Evolutionary conservation across 2,329 filamentous ascomycete genomes (phyloP), one percentile per base, ranked within the genome.

Genomic region (Blumeriella jaapii): DNA sequence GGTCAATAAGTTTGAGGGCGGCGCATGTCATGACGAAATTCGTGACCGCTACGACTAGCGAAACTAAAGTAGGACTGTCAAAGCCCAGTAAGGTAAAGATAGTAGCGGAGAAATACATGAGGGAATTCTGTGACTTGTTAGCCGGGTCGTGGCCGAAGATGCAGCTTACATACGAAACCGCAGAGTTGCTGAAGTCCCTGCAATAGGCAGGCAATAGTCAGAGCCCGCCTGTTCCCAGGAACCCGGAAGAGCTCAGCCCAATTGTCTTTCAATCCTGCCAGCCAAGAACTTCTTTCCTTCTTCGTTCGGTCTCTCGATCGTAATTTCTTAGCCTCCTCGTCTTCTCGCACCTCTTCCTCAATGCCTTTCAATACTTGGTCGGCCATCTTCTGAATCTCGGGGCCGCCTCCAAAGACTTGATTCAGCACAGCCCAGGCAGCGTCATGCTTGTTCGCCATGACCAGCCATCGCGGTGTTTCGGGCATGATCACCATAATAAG

Each of bases 91-190:
- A 67, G 2, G 72, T 69, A 54, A 89, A 89, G 18, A 89, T 84
- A 6, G 82, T 86, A 3, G 81, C 82, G 0, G 82, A 85, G 55
- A 85, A 93, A 59, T 93, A 93, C 84, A 93, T 93, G 18, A 94
- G 65, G 8, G 82, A 86, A 61, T 94, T 93, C 71, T 78, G 11
- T 10, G 15, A 8, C 16, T 17, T 16, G 14, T 48, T 34, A 44
- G 41, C 28, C 13, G 4, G n/a, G 15, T 13, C 8, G 22, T 3
- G 15, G 6, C 6, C 24, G 9, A 8, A 16, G n/a, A 14, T 17
- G 17, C 17, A 20, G 18, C 25, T 19, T 17, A 65, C 72, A 58
- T 59, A 78, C 73, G 58, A 91, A 91, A 1, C 83, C 86, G 51
- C 82, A 91, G 1, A 93, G 68, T 56, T 96, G 89, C 59, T 95